These are phyloP conservation scores for Trebouxia sp. DNA, from an alignment of 139 green algal genomes.

Conservation along the genomic window DNA sequence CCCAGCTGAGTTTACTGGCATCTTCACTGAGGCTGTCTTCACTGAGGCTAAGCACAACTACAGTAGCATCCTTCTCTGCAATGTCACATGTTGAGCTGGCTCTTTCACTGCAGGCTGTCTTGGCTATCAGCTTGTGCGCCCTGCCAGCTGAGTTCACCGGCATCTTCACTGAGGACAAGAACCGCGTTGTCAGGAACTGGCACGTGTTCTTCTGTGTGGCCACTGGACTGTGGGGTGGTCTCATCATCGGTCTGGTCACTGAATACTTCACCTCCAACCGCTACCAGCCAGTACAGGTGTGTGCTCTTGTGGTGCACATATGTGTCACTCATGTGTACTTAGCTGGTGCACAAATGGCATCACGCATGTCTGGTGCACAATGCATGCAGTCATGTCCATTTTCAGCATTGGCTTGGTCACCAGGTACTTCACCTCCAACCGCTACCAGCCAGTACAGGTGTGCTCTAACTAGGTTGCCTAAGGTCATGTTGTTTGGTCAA, in stretches of 20 bases:
- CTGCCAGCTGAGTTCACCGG: slow-evolving; percentile 71
- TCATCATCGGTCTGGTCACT: slow-evolving; percentile 94
- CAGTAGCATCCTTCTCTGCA: slow-evolving; percentile 32
- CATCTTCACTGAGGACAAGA: slow-evolving; percentile 63
- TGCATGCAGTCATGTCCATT: not conserved
- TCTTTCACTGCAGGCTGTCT: slow-evolving; percentile 40
- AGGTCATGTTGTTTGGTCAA: too few relatives aligned
- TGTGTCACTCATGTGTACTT: not conserved
- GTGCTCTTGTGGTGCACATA: too few relatives aligned
- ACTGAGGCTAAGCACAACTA: too few relatives aligned
- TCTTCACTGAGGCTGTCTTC: too few relatives aligned
- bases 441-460: slow-evolving; percentile 67
- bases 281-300: slow-evolving; percentile 67
- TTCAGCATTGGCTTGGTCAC: slow-evolving; percentile 95
- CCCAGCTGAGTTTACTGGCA: too few relatives aligned
- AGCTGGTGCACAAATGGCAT: slow-evolving; percentile 53
- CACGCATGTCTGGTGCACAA: slow-evolving; percentile 25
- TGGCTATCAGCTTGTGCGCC: slow-evolving; percentile 38
- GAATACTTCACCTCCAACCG: slow-evolving; percentile 98
- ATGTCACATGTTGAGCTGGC: too few relatives aligned
- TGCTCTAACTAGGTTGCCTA: too few relatives aligned
- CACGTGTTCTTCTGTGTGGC: slow-evolving; percentile 95
- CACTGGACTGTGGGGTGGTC: slow-evolving; percentile 91
- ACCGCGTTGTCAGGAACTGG: slow-evolving; percentile 79
- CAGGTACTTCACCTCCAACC: slow-evolving; percentile 98